A percentile compares a stretch with the other conserved stretches of the same genome.
Conservation (phyloP, 306 rosid genomes). For the Vigna mungo region DNA sequence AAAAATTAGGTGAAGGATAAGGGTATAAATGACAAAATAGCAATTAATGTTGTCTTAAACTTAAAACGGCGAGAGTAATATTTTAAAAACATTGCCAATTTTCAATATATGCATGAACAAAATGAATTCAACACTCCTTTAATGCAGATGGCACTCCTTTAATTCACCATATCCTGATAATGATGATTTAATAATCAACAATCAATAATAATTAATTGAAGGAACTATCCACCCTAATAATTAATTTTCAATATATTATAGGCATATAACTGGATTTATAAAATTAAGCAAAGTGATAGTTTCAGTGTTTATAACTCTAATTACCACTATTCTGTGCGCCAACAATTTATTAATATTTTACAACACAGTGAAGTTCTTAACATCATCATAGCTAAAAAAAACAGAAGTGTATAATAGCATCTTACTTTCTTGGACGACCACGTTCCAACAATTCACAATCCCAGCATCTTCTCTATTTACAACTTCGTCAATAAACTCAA, state of each 20-base stretch:
- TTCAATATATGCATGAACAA: too few relatives aligned
- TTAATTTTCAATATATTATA: too few relatives aligned
- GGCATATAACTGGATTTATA: too few relatives aligned
- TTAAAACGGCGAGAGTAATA: too few relatives aligned
- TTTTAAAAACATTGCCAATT: too few relatives aligned
- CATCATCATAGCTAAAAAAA: neutral
- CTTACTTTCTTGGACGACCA: slow-evolving; percentile 77
- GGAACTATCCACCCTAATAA: neutral
- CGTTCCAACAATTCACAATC: slow-evolving; percentile 88
- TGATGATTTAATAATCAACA: neutral
- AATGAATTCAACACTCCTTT: too few relatives aligned
- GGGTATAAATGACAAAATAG: too few relatives aligned
- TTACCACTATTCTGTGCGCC: too few relatives aligned
- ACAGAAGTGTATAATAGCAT: neutral
- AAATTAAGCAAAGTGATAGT: too few relatives aligned
- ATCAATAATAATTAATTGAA: neutral
- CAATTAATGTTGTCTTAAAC: too few relatives aligned
- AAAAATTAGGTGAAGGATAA: too few relatives aligned
- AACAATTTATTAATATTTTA: neutral
- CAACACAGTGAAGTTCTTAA: slow-evolving; percentile 2
- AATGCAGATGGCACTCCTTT: too few relatives aligned
- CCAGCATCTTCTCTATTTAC: slow-evolving; percentile 51
- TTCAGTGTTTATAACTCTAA: neutral
- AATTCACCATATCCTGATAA: neutral
- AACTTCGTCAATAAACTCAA: slow-evolving; percentile 41